A percentile compares a stretch with the other conserved stretches of the same genome.
Evolutionary conservation across 306 rosid species (phyloP).

Genomic region (Hylodesmum podocarpum): DNA sequence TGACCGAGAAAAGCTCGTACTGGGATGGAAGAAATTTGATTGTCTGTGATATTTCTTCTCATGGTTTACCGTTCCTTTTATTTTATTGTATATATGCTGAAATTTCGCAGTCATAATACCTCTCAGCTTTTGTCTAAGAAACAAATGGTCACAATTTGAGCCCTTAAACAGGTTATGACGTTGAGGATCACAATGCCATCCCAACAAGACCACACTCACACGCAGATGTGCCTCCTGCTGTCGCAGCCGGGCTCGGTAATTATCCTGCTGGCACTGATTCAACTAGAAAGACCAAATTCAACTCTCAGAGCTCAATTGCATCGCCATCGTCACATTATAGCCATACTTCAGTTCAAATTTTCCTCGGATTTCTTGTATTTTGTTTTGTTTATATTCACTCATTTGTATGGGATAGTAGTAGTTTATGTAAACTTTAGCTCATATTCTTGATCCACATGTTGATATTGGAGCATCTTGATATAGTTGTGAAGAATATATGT

Average conservation of each 20-base stretch:
- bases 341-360: constrained; percentile 36
- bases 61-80: constrained; percentile 3
- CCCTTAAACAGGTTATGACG: constrained; percentile 63
- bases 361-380: constrained; percentile 36
- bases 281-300: constrained; percentile 31
- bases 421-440: constrained; percentile 28
- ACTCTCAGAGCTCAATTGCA: constrained; percentile 46
- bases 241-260: constrained; percentile 66
- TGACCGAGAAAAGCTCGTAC: constrained; percentile 72
- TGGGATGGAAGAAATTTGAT: constrained; percentile 92
- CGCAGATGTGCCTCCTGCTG: constrained; percentile 61
- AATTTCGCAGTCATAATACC: neutral
- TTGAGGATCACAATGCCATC: constrained; percentile 47
- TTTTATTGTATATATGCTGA: neutral
- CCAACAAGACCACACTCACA: constrained; percentile 44
- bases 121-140: neutral
- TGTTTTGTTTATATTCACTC: constrained; percentile 39
- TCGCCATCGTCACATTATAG: constrained; percentile 37
- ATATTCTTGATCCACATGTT: constrained; percentile 21
- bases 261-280: constrained; percentile 48
- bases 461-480: constrained; percentile 30
- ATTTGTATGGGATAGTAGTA: constrained; percentile 29
- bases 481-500: constrained; percentile 22
- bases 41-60: constrained; percentile 53
- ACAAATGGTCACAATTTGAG: constrained; percentile 16